Evolutionary conservation across 2,329 filamentous ascomycete genomes (phyloP).

Genomic region (Graphilbum ipis-grandicollis): DNA sequence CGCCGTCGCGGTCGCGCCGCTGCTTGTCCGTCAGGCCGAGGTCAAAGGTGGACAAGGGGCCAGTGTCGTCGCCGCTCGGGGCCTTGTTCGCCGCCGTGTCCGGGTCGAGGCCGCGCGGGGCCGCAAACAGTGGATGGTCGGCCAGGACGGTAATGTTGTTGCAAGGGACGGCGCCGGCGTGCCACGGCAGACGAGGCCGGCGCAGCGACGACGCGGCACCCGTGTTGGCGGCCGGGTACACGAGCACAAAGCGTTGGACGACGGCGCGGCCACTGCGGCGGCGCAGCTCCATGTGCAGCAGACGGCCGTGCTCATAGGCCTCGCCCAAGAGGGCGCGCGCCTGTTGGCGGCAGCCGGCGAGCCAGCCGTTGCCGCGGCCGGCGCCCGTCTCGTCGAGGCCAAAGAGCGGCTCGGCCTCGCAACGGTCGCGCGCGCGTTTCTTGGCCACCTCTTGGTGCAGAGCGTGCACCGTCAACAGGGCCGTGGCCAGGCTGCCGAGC

Average conservation of each 20-base stretch:
- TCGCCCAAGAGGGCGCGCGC: slow-evolving; percentile 5
- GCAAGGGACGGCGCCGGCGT: slow-evolving; percentile 3
- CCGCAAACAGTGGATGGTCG: slow-evolving; percentile 56
- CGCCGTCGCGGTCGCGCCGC: slow-evolving; percentile 65
- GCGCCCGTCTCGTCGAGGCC: slow-evolving; percentile 72
- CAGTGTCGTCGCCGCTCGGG: slow-evolving; percentile 28
- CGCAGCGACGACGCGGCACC: not conserved
- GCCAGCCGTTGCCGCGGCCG: slow-evolving; percentile 1
- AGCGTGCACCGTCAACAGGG: slow-evolving; percentile 57
- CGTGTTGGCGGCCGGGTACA: slow-evolving; percentile 10
- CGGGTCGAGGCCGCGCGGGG: slow-evolving; percentile 21
- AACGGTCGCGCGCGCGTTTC: slow-evolving; percentile 61
- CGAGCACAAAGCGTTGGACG: slow-evolving; percentile 44
- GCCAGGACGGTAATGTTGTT: slow-evolving; percentile 42
- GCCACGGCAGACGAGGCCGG: not conserved
- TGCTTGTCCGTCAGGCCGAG: slow-evolving; percentile 84
- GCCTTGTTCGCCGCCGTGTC: too few species aligned
- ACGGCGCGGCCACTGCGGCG: slow-evolving; percentile 67
- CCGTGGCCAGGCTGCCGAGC: slow-evolving; percentile 74
- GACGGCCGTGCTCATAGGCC: slow-evolving; percentile 31
- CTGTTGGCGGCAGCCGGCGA: slow-evolving; percentile 1
- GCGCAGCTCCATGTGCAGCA: slow-evolving; percentile 74
- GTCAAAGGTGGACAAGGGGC: slow-evolving; percentile 64
- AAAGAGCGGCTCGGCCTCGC: slow-evolving; percentile 57
- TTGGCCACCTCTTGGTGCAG: slow-evolving; percentile 57